These are phyloP conservation scores for Cryptomeria japonica DNA, from an alignment of 75 land plant species.

Conservation along the genomic window DNA sequence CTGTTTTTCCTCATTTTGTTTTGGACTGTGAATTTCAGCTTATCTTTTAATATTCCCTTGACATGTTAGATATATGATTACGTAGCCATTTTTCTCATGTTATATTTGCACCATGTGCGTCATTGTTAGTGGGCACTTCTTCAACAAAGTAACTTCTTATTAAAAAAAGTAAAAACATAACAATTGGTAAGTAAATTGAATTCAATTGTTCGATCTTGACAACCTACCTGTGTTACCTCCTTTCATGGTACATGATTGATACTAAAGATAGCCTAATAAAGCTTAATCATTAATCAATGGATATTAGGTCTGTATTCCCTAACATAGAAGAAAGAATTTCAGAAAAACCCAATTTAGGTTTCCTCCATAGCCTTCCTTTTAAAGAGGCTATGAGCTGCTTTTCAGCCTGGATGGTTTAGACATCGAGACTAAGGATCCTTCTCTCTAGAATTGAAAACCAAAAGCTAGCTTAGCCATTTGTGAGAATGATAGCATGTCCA, in stretches of 20 bases:
- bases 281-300: background rate
- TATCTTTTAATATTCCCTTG: background rate
- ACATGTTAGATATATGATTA: background rate
- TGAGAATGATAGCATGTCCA: background rate
- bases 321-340: background rate
- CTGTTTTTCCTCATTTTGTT: background rate
- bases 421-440: background rate
- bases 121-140: background rate
- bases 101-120: background rate
- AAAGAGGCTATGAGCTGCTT: background rate
- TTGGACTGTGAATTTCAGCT: background rate
- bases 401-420: background rate
- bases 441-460: background rate
- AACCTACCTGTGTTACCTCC: background rate
- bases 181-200: background rate
- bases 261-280: background rate
- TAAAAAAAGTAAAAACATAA: background rate
- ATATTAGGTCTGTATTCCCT: background rate
- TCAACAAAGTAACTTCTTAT: background rate
- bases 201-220: background rate
- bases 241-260: background rate
- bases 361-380: background rate
- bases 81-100: background rate
- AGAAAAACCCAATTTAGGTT: background rate
- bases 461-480: background rate